Conservation (phyloP, 129 eudicot genomes). For the Saussurea involucrata region DNA sequence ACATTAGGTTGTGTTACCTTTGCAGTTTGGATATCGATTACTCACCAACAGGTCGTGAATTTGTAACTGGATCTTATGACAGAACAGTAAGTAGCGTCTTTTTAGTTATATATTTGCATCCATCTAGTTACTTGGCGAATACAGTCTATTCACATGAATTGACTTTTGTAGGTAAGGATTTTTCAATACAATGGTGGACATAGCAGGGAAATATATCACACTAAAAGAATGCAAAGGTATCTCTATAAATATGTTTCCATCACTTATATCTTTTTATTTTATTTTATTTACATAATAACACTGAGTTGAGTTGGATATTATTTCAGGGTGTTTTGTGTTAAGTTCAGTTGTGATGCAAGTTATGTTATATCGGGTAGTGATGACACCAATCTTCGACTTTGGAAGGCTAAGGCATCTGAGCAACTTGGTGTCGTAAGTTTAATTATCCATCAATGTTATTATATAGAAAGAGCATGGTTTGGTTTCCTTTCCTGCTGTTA, state of each 20-base stretch:
- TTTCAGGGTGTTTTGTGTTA: constrained; percentile 85
- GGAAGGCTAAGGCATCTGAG: constrained; percentile 99
- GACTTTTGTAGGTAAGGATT: constrained; percentile 62
- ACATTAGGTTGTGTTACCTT: not conserved
- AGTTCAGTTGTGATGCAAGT: constrained; percentile 81
- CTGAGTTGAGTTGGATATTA: not conserved
- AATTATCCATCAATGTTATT: not conserved
- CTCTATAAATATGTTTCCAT: not conserved
- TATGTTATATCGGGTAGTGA: constrained; percentile 96
- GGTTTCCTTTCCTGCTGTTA: not conserved
- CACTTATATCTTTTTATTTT: not conserved
- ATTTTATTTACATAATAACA: not conserved
- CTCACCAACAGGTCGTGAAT: constrained; percentile 98
- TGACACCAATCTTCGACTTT: constrained; percentile 91
- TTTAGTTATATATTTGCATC: not conserved
- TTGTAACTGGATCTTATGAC: constrained; percentile 97
- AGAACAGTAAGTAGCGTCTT: constrained; percentile 71
- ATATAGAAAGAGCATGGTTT: not conserved
- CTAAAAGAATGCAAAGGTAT: constrained; percentile 99
- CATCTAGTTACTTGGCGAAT: not conserved
- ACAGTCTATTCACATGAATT: not conserved
- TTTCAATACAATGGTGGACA: constrained; percentile 93
- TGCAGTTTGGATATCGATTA: constrained; percentile 97
- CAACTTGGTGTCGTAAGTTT: constrained; percentile 86
- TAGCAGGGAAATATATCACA: constrained; percentile 97